These are phyloP conservation scores for Trebouxiophyceae sp. DNA, from an alignment of 163 green algal genomes.

Conservation along the genomic window DNA sequence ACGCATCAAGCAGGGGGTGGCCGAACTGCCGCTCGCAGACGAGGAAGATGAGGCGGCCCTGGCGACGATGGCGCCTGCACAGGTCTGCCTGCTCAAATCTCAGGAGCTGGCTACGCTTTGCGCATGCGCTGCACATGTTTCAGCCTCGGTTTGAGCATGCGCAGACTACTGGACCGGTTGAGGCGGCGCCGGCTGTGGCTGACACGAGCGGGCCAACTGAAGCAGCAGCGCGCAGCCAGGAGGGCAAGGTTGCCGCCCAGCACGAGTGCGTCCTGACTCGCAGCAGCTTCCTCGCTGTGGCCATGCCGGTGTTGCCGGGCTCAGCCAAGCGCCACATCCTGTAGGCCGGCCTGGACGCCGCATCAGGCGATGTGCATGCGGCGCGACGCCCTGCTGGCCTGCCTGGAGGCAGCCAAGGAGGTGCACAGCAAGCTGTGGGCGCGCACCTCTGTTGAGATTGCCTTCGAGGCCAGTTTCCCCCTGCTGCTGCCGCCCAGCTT, in stretches of 20 bases:
- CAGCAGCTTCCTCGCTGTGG: neutral
- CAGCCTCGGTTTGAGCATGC: neutral
- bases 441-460: constrained; percentile 33
- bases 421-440: constrained; percentile 32
- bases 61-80: neutral
- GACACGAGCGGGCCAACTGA: neutral
- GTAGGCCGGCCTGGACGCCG: constrained; percentile 4
- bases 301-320: neutral
- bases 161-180: neutral
- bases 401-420: constrained; percentile 25
- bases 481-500: neutral
- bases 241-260: neutral
- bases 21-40: constrained; percentile 20
- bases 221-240: neutral
- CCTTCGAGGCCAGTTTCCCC: constrained; percentile 17
- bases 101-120: neutral
- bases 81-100: neutral
- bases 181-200: neutral
- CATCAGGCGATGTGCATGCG: constrained; percentile 20
- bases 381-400: constrained; percentile 35
- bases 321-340: neutral
- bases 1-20: constrained; percentile 26
- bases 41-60: constrained; percentile 23
- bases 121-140: neutral
- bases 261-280: neutral